Evolutionary conservation across 1,284 basidiomycete genomes (phyloP), one percentile per base, ranked within the genome.

Genomic region (Phellinidium pouzarii): DNA sequence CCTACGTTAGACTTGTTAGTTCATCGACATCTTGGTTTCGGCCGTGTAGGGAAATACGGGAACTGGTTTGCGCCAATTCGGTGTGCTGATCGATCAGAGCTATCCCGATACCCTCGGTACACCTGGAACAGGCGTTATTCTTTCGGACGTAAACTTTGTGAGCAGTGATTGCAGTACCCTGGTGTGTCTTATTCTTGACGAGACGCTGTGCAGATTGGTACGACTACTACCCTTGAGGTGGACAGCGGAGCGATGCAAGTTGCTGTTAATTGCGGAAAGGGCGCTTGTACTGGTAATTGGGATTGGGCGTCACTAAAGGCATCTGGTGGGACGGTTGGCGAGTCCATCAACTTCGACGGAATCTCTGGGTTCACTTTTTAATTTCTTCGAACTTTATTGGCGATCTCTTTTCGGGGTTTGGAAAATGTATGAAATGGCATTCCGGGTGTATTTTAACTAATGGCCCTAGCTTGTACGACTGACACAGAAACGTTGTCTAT

Each of bases 281-380:
- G 66, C 23, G 64, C 73, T 17, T 78, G 77, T 60, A 61, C 52
- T 53, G 75, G 78, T 4, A 66, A 64, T 0, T 82, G 80, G 79
- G 63, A 79, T 59, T 82, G 78, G 75, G 64, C 70, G 6, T 64
- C 62, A 25, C 68, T 83, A 45, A 62, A 68, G 48, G 69, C 72
- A 6, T 67, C 67, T 4, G 78, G 78, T 3, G 78, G 78, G 14
- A 56, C 57, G 27, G 59, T 60, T 7, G 73, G 76, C 55, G 56
- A 59, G n/a, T 67, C 69, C 49, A 68, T 45, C 11, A 75, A 76
- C 59, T 68, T 65, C 53, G 59, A 48, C 27, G 61, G 65, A 9
- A 66, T 75, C 50, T 48, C 34, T 27, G 66, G 68, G 38, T 75
- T 69, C 61, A 59, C 50, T 34, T 59, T 68, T 55, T 43, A 8